Evolutionary conservation across 768 basidiomycete species (phyloP).

Genomic region (Hydnomerulius pinastri): DNA sequence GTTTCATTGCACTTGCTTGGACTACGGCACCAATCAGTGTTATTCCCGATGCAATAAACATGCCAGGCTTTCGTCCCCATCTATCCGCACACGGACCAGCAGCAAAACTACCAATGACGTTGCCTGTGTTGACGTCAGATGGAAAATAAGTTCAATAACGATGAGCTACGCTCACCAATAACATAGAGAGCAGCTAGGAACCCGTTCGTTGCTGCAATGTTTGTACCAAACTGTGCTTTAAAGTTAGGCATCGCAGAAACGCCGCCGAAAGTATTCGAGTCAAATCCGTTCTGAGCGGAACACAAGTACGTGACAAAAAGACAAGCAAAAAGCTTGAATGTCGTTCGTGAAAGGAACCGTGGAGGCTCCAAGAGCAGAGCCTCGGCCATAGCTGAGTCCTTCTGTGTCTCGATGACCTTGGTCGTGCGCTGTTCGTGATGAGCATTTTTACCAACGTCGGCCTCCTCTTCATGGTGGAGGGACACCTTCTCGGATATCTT

Average conservation of each 20-base stretch:
- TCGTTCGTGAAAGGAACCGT: constrained; percentile 7
- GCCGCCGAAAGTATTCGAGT: constrained; percentile 31
- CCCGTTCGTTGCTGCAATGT: constrained; percentile 23
- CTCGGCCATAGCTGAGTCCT: constrained; percentile 9
- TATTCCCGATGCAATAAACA: constrained; percentile 24
- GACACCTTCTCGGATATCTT: too few species aligned
- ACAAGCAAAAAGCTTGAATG: constrained; percentile 9
- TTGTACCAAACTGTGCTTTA: constrained; percentile 26
- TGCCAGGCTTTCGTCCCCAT: constrained; percentile 26
- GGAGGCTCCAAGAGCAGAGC: constrained; percentile 11
- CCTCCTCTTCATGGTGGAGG: too few species aligned
- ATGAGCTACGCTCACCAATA: constrained; percentile 19
- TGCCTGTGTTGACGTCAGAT: too few species aligned
- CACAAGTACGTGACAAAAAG: constrained; percentile 30
- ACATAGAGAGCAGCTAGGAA: constrained; percentile 30
- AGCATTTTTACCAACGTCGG: too few species aligned
- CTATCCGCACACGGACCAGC: constrained; percentile 22
- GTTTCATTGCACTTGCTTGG: constrained; percentile 13
- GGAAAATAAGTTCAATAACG: too few species aligned
- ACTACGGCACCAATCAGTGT: constrained; percentile 17
- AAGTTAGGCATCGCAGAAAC: constrained; percentile 28
- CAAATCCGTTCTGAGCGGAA: constrained; percentile 29
- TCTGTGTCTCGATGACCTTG: not conserved
- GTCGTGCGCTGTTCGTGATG: not conserved
- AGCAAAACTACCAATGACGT: constrained; percentile 26